Percentiles rank a stretch among this genome's conserved stretches.
phyloP scores from a whole-genome alignment of 2,329 filamentous ascomycete species.

The Immersiporthe knoxdaviesiana region DNA sequence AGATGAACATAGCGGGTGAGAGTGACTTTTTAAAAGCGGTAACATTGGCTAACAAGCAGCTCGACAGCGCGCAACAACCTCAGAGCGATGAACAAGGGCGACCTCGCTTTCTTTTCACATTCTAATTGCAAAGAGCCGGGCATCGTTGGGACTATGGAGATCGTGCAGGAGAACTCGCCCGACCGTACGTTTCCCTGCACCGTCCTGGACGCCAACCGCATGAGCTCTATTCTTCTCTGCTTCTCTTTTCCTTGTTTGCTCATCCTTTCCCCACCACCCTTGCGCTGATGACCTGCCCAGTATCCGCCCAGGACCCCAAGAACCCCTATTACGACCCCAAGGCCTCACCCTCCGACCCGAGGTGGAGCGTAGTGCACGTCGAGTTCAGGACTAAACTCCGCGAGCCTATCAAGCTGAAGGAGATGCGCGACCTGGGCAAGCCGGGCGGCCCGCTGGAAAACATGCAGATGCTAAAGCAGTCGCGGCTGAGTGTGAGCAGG shows the following conservation, averaged over 20 bases:
- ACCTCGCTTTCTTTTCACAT: conserved; percentile 96
- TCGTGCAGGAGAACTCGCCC: conserved; percentile 80
- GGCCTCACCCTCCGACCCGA: conserved; percentile 69
- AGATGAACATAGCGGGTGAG: too few relatives aligned
- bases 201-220: not conserved
- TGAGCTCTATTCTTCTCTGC: not conserved
- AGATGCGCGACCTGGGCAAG: conserved; percentile 68
- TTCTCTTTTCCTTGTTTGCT: not conserved
- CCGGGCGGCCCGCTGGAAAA: conserved; percentile 62
- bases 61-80: conserved; percentile 79
- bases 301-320: conserved; percentile 70
- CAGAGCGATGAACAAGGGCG: conserved; percentile 86
- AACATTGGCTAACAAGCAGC: not conserved
- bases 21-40: not conserved
- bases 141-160: conserved; percentile 86
- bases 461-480: conserved; percentile 83
- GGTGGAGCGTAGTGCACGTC: conserved; percentile 90
- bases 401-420: conserved; percentile 69
- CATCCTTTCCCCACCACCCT: not conserved
- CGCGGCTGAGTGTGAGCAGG: conserved; percentile 78
- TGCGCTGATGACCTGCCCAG: conserved; percentile 41
- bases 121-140: conserved; percentile 90
- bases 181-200: conserved; percentile 62
- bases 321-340: conserved; percentile 85
- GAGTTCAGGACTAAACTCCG: conserved; percentile 83